These are phyloP conservation scores for Podaxis sp. DNA, from an alignment of 768 basidiomycete species.

Conservation along the genomic window DNA sequence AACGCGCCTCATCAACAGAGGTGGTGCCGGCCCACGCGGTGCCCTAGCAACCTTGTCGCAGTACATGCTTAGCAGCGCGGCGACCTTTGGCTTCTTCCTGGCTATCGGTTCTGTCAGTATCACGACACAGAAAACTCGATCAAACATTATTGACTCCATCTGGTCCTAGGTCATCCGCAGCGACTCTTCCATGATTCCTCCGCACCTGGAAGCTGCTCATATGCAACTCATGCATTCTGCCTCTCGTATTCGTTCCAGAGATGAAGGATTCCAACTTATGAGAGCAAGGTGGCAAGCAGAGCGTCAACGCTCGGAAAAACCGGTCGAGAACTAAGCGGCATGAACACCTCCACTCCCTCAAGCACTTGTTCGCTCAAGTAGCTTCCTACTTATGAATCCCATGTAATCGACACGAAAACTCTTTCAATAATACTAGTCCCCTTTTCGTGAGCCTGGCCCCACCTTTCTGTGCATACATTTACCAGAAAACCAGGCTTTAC, in stretches of 20 bases:
- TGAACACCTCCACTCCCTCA: neutral
- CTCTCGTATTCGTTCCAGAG: conserved; percentile 52
- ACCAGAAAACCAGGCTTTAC: neutral
- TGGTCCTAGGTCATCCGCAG: conserved; percentile 80
- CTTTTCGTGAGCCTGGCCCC: neutral
- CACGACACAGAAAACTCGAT: neutral
- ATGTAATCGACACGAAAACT: neutral
- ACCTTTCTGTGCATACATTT: neutral
- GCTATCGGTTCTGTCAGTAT: conserved; percentile 81
- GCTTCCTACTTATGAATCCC: neutral
- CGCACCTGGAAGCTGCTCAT: conserved; percentile 63
- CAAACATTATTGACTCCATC: conserved; percentile 11
- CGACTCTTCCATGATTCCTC: conserved; percentile 56
- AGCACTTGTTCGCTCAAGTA: neutral
- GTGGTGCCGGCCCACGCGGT: conserved; percentile 90
- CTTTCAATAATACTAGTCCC: neutral
- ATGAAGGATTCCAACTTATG: conserved; percentile 69
- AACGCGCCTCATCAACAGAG: conserved; percentile 41
- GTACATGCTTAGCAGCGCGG: conserved; percentile 98
- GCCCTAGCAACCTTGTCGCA: conserved; percentile 89
- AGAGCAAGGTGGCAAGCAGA: conserved; percentile 76
- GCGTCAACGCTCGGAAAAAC: conserved; percentile 31
- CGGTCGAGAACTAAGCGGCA: conserved; percentile 12
- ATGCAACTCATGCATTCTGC: conserved; percentile 55
- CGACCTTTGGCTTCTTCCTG: conserved; percentile 97